These are phyloP conservation scores for Tricholomella constricta DNA, from an alignment of 768 basidiomycete species.

Conservation along the genomic window DNA sequence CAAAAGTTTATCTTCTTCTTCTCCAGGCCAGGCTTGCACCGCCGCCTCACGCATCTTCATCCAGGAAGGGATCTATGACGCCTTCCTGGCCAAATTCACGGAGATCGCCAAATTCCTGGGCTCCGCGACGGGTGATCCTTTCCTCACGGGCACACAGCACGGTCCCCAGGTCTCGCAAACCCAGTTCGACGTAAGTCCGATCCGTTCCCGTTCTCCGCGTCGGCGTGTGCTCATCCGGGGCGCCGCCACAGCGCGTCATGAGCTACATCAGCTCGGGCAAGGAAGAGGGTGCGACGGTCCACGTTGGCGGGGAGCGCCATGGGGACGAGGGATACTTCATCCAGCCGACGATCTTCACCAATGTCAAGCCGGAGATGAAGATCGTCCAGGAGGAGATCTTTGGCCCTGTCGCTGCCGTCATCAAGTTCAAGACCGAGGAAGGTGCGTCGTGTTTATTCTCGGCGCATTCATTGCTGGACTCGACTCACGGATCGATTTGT, in stretches of 20 bases:
- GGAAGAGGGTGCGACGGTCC: slow-evolving; percentile 64
- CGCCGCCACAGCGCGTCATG: slow-evolving; percentile 58
- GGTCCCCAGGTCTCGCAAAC: slow-evolving; percentile 74
- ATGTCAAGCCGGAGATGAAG: slow-evolving; percentile 63
- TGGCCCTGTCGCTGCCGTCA: slow-evolving; percentile 72
- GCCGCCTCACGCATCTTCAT: slow-evolving; percentile 87
- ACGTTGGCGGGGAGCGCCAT: slow-evolving; percentile 58
- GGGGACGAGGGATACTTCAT: slow-evolving; percentile 72
- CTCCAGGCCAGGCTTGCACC: slow-evolving; percentile 63
- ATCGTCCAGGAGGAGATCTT: slow-evolving; percentile 75
- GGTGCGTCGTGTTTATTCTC: slow-evolving; percentile 30
- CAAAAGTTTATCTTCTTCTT: neutral
- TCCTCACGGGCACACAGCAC: slow-evolving; percentile 54
- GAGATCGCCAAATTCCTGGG: slow-evolving; percentile 49
- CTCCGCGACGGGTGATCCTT: slow-evolving; percentile 61
- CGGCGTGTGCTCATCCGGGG: no score
- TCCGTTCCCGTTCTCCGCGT: no score
- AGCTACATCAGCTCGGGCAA: slow-evolving; percentile 75
- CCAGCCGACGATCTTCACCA: slow-evolving; percentile 68
- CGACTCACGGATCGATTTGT: no score
- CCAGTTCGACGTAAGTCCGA: slow-evolving; percentile 67
- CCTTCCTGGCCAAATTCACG: slow-evolving; percentile 65
- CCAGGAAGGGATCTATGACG: slow-evolving; percentile 76
- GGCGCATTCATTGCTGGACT: no score
- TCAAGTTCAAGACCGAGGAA: slow-evolving; percentile 67